Percentiles rank a stretch among this genome's conserved stretches.
phyloP scores from a whole-genome alignment of 331 rosid species.

The Rhamnella rubrinervis region DNA sequence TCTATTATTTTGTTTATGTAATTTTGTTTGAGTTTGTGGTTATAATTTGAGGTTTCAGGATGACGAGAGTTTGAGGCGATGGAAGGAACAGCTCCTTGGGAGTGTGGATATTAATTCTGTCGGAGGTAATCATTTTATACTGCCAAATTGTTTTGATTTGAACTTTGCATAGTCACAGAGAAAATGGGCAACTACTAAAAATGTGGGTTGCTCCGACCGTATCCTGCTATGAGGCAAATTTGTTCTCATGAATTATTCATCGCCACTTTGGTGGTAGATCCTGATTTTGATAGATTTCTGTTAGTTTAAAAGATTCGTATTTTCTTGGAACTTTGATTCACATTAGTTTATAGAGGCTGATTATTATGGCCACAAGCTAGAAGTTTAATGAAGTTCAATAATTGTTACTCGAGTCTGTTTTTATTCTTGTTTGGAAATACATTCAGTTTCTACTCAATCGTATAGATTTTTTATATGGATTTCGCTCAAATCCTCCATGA shows the following conservation, averaged over 20 bases:
- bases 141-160: not conserved
- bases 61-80: conserved; percentile 91
- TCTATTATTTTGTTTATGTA: conserved; percentile 7
- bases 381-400: too few relatives aligned
- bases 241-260: too few relatives aligned
- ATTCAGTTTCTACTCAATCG: not conserved
- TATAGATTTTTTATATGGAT: not conserved
- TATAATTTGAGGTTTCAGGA: conserved; percentile 48
- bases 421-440: not conserved
- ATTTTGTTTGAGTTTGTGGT: conserved; percentile 8
- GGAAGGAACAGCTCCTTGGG: conserved; percentile 99
- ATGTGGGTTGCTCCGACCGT: too few relatives aligned
- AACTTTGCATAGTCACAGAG: not conserved
- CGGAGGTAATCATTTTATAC: conserved; percentile 57
- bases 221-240: too few relatives aligned
- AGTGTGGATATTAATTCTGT: conserved; percentile 81
- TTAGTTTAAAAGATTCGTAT: not conserved
- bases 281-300: not conserved
- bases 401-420: too few relatives aligned
- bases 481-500: not conserved
- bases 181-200: not conserved
- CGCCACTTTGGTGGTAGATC: not conserved
- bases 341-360: not conserved
- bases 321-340: not conserved
- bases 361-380: too few relatives aligned